Base-by-base conservation (phyloP, 768 basidiomycete genomes). In the Boletus rubescentipes region DNA sequence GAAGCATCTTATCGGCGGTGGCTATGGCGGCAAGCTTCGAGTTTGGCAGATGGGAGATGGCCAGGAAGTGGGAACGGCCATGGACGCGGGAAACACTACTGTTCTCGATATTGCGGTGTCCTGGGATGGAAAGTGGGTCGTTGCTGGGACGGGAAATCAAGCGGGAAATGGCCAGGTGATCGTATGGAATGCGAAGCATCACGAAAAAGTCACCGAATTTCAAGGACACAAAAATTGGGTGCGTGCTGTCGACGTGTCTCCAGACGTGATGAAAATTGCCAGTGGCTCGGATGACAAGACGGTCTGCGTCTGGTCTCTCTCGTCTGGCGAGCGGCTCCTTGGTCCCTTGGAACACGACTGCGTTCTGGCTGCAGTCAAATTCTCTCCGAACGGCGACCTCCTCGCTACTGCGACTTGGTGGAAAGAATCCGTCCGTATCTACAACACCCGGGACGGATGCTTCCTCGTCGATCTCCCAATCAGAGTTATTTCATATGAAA, bases 211-310 rank as follows among this genome's bases (percentile, higher is more conserved):
- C 20, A 10, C 16, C 39, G 52, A 57, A 39, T 18, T 62, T 10
- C 40, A 49, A 7, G 61, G 35, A 9, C 60, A 58, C 10, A 9
- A 4, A 26, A 21, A 39, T 14, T 58, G 34, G 57, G 57, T 58
- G 55, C 57, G 57, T 46, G 55, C 57, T 18, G 54, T 63, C 5
- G 62, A 63, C 30, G 9, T 63, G 16, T 63, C 62, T 15, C 51
- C 46, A 4, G 59, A 63, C 15, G 23, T 4, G 42, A 53, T 42
- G 7, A 45, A 15, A 16, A 39, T 63, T 1, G 59, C 43, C 31
- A 51, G 45, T 5, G 62, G 54, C 1, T 61, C 60, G 7, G 54
- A 51, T n/a, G 60, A 61, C 44, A 44, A 23, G 36, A 53, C 37
- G 15, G 51, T 38, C 12, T 50, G 59, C n/a, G 35, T 61, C 10